Base-by-base conservation (phyloP, 1,139 yeast species). In the Magnusiomyces suaveolens region DNA sequence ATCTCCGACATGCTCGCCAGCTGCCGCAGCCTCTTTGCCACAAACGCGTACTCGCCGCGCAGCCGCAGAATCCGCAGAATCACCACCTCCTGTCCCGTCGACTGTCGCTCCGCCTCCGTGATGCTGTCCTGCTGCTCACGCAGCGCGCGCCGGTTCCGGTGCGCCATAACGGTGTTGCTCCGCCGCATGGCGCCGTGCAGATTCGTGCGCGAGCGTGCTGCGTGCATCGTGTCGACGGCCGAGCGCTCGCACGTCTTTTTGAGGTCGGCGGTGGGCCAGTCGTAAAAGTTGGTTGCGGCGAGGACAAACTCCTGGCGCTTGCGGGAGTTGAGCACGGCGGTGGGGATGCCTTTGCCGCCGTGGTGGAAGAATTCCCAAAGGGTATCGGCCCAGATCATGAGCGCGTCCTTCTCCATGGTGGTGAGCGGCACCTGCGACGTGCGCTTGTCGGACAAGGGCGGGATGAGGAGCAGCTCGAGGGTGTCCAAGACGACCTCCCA, bases 291-390 rank as follows among this genome's bases (percentile, higher is more conserved):
- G 1, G 90, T 88, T 20, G 86, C 73, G 24, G 84, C 70, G 58
- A 83, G 69, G 24, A 87, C 67, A 41, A 55, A 53, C 39, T 82
- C 78, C 65, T 84, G 88, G 65, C 84, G 86, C 44, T 78, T 78
- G 50, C 77, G 80, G 56, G 81, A 80, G 60, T 82, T 83, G 63
- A 87, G 70, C 12, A 79, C 80, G 59, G 78, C 82, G 46, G 86
- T 64, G 0, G 89, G 79, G 0, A 94, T 94, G 0, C 96, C 96
- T 52, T 84, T 84, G 0, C 96, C 96, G 55, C 79, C 83, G 63
- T 86, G 84, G 65, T 87, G 82, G 70, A 88, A 87, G 65, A 87
- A 87, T 57, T 82, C 88, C 54, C 80, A 69, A 41, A 87, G 70
- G 12, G 83, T 75, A 54, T 80, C 75, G 24, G 86, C 68, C 96